Percentiles rank a stretch among this genome's conserved stretches.
Evolutionary conservation across 352 stramenopile species (phyloP).

Genomic region (Globisporangium paroecandrum): DNA sequence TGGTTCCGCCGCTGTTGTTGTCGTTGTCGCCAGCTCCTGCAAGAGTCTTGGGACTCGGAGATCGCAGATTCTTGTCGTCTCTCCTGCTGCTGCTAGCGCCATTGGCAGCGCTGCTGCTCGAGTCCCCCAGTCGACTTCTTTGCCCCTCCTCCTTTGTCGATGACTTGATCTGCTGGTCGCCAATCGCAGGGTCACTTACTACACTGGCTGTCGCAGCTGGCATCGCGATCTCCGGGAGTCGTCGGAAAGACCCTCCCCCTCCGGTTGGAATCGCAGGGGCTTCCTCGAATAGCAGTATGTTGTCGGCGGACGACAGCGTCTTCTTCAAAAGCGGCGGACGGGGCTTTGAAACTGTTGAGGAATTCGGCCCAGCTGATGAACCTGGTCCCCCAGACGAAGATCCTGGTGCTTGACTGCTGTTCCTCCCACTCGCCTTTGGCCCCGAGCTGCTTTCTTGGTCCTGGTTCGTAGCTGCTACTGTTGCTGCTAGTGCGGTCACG

Average conservation of each 20-base stretch:
- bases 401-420: constrained; percentile 10
- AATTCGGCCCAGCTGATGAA: not conserved
- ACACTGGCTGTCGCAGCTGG: too few species aligned
- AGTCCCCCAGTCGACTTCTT: not conserved
- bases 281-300: not conserved
- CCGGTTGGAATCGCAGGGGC: not conserved
- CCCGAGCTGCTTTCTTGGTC: constrained; percentile 6
- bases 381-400: not conserved
- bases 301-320: not conserved
- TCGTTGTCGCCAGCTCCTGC: not conserved
- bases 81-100: not conserved
- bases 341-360: constrained; percentile 4
- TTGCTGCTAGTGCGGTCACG: constrained; percentile 9
- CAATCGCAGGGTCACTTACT: not conserved
- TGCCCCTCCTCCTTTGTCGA: not conserved
- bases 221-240: constrained; percentile 10
- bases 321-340: constrained; percentile 17
- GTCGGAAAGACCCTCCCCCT: constrained; percentile 9
- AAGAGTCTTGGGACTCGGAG: not conserved
- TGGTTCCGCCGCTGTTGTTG: not conserved
- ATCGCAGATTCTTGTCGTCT: not conserved
- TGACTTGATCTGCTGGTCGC: not conserved
- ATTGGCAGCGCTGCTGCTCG: not conserved
- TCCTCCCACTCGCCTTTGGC: constrained; percentile 6
- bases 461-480: constrained; percentile 1